Percentiles rank a stretch among this genome's conserved stretches.
These are phyloP conservation scores for Papilionanthe hybrid DNA, from an alignment of 116 monocot species.

Conservation along the genomic window DNA sequence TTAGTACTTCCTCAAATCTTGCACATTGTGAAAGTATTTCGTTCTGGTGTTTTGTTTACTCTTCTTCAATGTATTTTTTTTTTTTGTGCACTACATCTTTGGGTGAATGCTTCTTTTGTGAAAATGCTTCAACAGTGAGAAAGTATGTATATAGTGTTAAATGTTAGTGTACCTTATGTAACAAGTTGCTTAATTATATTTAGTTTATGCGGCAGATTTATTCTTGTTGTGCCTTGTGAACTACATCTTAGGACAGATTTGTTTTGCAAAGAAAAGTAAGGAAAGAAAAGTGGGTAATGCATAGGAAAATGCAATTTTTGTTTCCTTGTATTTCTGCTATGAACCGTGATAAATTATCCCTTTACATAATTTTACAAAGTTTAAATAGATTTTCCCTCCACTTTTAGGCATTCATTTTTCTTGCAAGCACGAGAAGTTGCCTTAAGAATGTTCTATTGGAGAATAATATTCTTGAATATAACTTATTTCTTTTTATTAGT, in stretches of 20 bases:
- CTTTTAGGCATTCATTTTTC: background rate
- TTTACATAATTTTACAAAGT: background rate
- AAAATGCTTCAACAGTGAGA: background rate
- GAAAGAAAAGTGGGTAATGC: background rate
- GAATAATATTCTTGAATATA: background rate
- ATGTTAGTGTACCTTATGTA: background rate
- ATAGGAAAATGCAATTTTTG: background rate
- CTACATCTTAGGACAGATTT: background rate
- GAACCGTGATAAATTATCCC: background rate
- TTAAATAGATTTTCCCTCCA: background rate
- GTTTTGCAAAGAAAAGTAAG: background rate
- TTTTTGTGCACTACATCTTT: background rate
- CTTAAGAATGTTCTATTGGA: background rate
- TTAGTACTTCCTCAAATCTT: background rate
- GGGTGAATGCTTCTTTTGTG: background rate
- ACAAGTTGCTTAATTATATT: background rate
- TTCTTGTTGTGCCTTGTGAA: background rate
- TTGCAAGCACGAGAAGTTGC: background rate
- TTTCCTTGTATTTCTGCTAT: background rate
- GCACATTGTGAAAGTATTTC: constrained; percentile 1
- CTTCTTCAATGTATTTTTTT: background rate
- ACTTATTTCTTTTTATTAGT: background rate
- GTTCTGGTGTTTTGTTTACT: background rate
- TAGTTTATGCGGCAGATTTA: background rate
- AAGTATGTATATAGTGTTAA: background rate